A percentile compares a stretch with the other conserved stretches of the same genome.
phyloP scores from a whole-genome alignment of 169 alveolate genomes.

The Plasmodium billcollinsi region DNA sequence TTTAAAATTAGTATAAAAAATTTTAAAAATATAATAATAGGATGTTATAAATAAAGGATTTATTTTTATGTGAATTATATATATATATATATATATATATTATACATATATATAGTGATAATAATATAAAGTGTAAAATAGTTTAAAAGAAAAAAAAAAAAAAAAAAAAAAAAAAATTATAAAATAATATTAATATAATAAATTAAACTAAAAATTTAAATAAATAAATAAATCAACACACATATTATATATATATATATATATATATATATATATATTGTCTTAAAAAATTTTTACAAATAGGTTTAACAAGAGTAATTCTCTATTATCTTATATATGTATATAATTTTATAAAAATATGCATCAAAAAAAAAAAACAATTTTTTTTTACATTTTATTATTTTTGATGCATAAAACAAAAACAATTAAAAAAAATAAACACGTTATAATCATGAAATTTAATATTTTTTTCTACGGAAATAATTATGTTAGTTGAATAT shows the following conservation, averaged over 20 bases:
- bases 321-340: neutral
- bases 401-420: conserved; percentile 39
- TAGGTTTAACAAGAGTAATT: neutral
- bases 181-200: too few relatives aligned
- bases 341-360: conserved; percentile 1
- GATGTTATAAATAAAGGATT: too few relatives aligned
- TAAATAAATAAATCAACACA: conserved; percentile 5
- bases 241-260: neutral
- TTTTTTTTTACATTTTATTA: neutral
- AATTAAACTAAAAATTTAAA: neutral
- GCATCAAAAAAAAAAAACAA: neutral
- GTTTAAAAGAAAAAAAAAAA: too few relatives aligned
- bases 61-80: too few relatives aligned
- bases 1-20: too few relatives aligned
- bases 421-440: conserved; percentile 44
- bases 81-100: too few relatives aligned
- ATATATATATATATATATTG: conserved; percentile 1
- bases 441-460: neutral
- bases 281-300: conserved; percentile 4
- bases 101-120: too few relatives aligned
- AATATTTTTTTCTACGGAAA: conserved; percentile 1
- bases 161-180: too few relatives aligned
- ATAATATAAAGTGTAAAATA: too few relatives aligned
- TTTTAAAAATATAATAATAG: too few relatives aligned
- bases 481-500: conserved; percentile 45